Evolutionary conservation across 2,329 filamentous ascomycete genomes (phyloP).

Genomic region (Coniochaeta ligniaria): DNA sequence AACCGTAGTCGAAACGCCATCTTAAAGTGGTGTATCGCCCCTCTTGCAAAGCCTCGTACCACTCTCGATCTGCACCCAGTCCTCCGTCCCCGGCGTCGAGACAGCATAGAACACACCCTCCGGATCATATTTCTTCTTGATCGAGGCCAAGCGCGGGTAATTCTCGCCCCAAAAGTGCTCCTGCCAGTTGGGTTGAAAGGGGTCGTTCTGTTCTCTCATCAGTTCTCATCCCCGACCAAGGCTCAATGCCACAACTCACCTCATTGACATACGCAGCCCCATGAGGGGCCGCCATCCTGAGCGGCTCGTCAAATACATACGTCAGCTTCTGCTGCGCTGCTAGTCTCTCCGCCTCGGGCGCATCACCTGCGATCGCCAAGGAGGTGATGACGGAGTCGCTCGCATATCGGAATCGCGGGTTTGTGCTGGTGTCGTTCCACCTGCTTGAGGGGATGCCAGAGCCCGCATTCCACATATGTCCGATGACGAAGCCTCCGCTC

Average conservation of each 20-base stretch:
- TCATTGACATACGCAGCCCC: conserved; percentile 2
- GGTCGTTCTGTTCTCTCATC: neutral
- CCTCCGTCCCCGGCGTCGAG: neutral
- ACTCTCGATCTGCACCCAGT: conserved; percentile 1
- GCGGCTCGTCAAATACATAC: conserved; percentile 20
- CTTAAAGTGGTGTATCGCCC: conserved; percentile 3
- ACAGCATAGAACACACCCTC: conserved; percentile 6
- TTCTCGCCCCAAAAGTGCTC: conserved; percentile 8
- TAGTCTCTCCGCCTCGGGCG: conserved; percentile 29
- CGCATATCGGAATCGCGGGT: conserved; percentile 24
- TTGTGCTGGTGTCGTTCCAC: conserved; percentile 19
- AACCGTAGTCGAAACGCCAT: too few relatives aligned
- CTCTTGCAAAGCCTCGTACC: neutral
- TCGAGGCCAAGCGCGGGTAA: conserved; percentile 5
- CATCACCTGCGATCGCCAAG: conserved; percentile 20
- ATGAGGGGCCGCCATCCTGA: conserved; percentile 14
- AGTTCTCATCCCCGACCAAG: neutral
- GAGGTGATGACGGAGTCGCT: conserved; percentile 20
- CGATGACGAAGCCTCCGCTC: conserved; percentile 11
- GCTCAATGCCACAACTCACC: neutral
- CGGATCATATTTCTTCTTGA: conserved; percentile 13
- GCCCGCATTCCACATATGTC: conserved; percentile 24
- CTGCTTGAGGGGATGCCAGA: conserved; percentile 20
- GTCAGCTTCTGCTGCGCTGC: conserved; percentile 24
- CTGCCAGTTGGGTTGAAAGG: conserved; percentile 8